Evolutionary conservation across 495 filamentous ascomycete species (phyloP).

Genomic region (Emericellopsis terricola): DNA sequence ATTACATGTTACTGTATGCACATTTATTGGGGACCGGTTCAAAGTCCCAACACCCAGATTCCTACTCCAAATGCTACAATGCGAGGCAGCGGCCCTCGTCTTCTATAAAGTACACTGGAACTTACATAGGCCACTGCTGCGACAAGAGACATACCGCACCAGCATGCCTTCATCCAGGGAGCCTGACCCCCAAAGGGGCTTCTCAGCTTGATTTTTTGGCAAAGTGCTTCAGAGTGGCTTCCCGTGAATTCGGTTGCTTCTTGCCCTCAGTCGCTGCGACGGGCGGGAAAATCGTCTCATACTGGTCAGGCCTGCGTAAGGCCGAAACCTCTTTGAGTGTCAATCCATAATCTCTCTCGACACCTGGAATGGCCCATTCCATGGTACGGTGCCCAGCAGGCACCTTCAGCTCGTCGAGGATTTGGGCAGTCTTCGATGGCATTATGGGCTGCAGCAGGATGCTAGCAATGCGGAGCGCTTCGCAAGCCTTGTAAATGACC

Average conservation of each 20-base stretch:
- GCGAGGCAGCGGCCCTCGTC: too few species aligned
- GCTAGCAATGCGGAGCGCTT: conserved; percentile 61
- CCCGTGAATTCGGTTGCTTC: too few species aligned
- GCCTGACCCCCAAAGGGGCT: conserved; percentile 1
- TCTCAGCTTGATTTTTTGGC: too few species aligned
- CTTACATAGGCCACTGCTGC: too few species aligned
- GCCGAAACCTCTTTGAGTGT: conserved; percentile 9
- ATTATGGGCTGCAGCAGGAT: conserved; percentile 87
- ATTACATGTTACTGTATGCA: too few species aligned
- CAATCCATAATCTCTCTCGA: conserved; percentile 51
- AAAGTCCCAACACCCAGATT: too few species aligned
- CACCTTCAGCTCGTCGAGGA: conserved; percentile 69
- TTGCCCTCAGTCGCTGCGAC: conserved; percentile 6
- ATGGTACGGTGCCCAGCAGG: conserved; percentile 36
- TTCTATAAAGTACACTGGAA: too few species aligned
- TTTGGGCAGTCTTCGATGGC: conserved; percentile 53
- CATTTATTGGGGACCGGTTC: too few species aligned
- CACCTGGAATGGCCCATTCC: conserved; percentile 32
- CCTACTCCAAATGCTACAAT: too few species aligned
- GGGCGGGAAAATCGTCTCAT: conserved; percentile 16
- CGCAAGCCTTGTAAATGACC: conserved; percentile 50
- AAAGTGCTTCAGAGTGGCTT: too few species aligned
- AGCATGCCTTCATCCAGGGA: too few species aligned
- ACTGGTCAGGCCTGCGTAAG: conserved; percentile 22
- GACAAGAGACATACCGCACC: too few species aligned